These are phyloP conservation scores for Knoxdaviesia proteae DNA, from an alignment of 2,329 filamentous ascomycete species.

Conservation along the genomic window DNA sequence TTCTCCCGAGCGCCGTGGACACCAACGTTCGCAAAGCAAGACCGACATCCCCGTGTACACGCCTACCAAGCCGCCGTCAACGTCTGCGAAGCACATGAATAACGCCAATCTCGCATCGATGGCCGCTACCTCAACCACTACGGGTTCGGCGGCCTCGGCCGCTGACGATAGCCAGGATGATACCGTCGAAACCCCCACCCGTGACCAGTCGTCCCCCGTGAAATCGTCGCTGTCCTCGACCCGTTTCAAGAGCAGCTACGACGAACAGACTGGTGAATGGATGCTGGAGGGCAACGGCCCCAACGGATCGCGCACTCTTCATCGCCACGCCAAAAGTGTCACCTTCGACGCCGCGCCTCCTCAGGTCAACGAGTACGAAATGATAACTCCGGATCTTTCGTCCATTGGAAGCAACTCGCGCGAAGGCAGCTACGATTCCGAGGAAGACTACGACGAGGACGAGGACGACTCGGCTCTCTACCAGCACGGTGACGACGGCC, in stretches of 20 bases:
- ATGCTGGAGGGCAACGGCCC: constrained; percentile 41
- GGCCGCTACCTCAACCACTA: no score
- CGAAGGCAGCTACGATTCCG: constrained; percentile 80
- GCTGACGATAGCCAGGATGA: no score
- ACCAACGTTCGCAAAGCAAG: constrained; percentile 35
- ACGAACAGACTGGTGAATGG: constrained; percentile 47
- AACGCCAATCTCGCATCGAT: no score
- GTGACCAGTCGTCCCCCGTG: constrained; percentile 55
- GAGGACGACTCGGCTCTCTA: constrained; percentile 39
- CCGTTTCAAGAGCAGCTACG: constrained; percentile 46
- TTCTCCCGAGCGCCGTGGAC: constrained; percentile 15
- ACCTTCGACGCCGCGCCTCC: constrained; percentile 90
- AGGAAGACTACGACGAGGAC: constrained; percentile 55
- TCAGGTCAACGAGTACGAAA: constrained; percentile 93
- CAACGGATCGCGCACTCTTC: constrained; percentile 45
- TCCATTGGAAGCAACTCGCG: constrained; percentile 76
- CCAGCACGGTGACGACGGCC: constrained; percentile 15
- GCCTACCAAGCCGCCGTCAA: constrained; percentile 14
- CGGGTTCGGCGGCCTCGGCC: no score
- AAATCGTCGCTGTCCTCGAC: constrained; percentile 70
- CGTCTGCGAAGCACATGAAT: no score
- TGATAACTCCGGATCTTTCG: constrained; percentile 91
- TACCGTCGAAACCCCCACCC: constrained; percentile 31
- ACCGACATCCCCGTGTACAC: constrained; percentile 36
- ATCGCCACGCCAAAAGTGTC: constrained; percentile 85